Percentiles rank a stretch among this genome's conserved stretches.
phyloP scores from a whole-genome alignment of 169 alveolate species.

The Cryptosporidium meleagridis region DNA sequence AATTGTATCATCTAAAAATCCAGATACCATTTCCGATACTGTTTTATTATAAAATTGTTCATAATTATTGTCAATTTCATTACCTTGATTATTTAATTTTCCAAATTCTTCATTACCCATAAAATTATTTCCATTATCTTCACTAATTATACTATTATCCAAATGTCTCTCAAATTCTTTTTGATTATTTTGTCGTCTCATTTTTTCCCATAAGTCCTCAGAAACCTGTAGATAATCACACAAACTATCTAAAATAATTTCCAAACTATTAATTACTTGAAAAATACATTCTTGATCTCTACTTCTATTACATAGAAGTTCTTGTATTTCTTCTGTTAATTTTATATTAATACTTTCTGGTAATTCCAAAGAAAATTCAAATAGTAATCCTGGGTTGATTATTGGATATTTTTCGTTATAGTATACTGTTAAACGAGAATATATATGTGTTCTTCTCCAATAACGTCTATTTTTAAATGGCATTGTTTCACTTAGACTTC shows the following conservation, averaged over 20 bases:
- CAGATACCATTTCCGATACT: conserved; percentile 36
- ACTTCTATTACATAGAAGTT: conserved; percentile 39
- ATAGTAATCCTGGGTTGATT: conserved; percentile 42
- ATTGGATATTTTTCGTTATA: conserved; percentile 28
- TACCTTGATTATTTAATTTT: background rate
- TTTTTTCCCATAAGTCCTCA: conserved; percentile 70
- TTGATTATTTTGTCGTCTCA: conserved; percentile 67
- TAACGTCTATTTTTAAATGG: conserved; percentile 65
- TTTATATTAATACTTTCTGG: conserved; percentile 42
- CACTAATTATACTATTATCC: conserved; percentile 6
- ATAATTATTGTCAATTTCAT: background rate
- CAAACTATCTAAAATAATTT: conserved; percentile 16
- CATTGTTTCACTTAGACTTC: conserved; percentile 42
- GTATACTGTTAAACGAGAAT: conserved; percentile 51
- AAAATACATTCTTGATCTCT: conserved; percentile 71
- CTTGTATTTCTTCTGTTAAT: conserved; percentile 12
- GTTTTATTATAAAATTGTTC: background rate
- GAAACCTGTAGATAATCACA: conserved; percentile 51
- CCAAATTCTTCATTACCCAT: too few relatives aligned
- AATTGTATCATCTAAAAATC: conserved; percentile 67
- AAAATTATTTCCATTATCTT: background rate
- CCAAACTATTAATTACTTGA: conserved; percentile 43
- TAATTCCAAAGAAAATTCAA: conserved; percentile 61
- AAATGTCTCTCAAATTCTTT: conserved; percentile 58
- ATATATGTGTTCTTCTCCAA: conserved; percentile 61